Conservation (phyloP, 108 stramenopile genomes). For the Nitzschia putrida region DNA sequence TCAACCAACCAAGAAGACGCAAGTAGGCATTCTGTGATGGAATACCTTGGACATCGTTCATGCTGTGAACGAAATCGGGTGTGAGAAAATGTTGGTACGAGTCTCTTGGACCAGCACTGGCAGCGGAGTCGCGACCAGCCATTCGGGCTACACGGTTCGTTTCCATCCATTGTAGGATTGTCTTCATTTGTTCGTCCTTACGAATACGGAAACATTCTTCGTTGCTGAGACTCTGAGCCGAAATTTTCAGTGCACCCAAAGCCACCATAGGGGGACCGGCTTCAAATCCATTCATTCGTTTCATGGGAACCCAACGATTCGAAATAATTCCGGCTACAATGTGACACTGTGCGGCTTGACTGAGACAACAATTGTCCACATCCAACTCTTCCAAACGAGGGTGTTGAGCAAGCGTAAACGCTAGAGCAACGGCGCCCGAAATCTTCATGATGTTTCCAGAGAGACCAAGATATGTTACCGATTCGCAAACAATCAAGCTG, state of each 20-base stretch:
- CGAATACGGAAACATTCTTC: conserved; percentile 85
- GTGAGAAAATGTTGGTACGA: conserved; percentile 49
- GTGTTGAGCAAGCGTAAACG: conserved; percentile 81
- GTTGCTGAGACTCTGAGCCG: conserved; percentile 70
- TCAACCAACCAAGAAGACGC: conserved; percentile 81
- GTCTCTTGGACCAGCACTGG: conserved; percentile 8
- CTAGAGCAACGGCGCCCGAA: conserved; percentile 85
- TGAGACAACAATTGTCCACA: conserved; percentile 85
- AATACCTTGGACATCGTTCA: conserved; percentile 64
- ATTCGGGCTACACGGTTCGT: conserved; percentile 55
- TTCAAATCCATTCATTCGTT: conserved; percentile 74
- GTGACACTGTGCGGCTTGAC: conserved; percentile 88
- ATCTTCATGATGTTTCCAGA: conserved; percentile 84
- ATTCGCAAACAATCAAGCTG: conserved; percentile 78
- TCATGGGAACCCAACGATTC: conserved; percentile 90
- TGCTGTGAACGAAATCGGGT: conserved; percentile 59
- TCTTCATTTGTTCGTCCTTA: conserved; percentile 87
- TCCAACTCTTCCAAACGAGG: conserved; percentile 78
- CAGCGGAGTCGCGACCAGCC: conserved; percentile 22
- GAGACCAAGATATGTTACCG: conserved; percentile 75
- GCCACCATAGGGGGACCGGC: conserved; percentile 87
- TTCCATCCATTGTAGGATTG: conserved; percentile 82
- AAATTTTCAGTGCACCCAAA: conserved; percentile 71
- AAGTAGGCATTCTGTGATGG: conserved; percentile 84
- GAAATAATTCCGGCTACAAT: conserved; percentile 85